Base-by-base conservation (phyloP, 306 rosid genomes). In the Hippophae rhamnoides region DNA sequence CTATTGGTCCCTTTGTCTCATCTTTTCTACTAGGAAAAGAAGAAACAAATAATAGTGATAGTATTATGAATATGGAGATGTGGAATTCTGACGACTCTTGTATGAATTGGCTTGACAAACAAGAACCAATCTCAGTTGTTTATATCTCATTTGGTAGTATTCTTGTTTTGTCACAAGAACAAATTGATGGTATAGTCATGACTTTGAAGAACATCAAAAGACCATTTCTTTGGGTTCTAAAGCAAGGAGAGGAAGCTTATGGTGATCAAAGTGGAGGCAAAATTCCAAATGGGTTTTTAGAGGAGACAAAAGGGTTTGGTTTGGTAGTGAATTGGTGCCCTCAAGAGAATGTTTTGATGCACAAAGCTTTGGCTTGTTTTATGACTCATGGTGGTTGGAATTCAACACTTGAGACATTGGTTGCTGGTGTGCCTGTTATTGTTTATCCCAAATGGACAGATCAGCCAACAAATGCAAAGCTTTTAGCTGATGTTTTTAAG, bases 361-460 rank as follows among this genome's bases (percentile, higher is more conserved):
- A 85, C 74, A 54, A 64, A 10, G 70, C 94, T 0, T 68, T 85
- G 48, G 94, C 72, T 26, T 75, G 89, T 27, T 82, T 85, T 13
- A 1, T 85, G 57, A 82, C 80, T n/a, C 88, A 82, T 0, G 68
- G 82, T n/a, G 93, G 93, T 3, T 85, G 93, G 88, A 85, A 74
- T 69, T 85, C 93, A 0, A 65, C 68, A 26, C 74, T 82, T 0
- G 88, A 85, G 67, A 70, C 82, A 0, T 26, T 82, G 52, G 74
- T 63, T 0, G 2, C 75, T 0, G 86, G 94, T 0, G 89, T 82
- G 10, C 86, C 86, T 0, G 79, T 79, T 8, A 64, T 85, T 47
- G 84, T 67, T 41, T 77, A 73, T 69, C 94, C 94, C 0, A 68
- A 55, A 27, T 82, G 89, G 93, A 52, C 76, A 0, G 86, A 85